Evolutionary conservation across 352 stramenopile species (phyloP).

Genomic region (Globisporangium radiosum): DNA sequence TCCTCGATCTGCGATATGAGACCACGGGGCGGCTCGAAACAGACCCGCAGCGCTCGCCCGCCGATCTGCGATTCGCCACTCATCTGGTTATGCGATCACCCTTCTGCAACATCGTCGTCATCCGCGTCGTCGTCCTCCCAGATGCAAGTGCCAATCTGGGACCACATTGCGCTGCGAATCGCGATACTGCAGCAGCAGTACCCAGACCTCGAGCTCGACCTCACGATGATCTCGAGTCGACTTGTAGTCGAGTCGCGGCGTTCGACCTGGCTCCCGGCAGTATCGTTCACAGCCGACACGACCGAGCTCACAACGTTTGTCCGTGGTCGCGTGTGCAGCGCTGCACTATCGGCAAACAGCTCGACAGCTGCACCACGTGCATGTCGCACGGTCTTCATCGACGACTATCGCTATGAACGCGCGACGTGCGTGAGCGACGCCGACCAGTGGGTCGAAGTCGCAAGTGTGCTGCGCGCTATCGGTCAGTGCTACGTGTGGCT

Average conservation of each 20-base stretch:
- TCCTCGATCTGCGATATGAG: conserved; percentile 19
- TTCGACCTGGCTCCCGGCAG: background rate
- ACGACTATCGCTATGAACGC: conserved; percentile 56
- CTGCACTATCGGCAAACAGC: too few species aligned
- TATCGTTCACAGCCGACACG: conserved; percentile 7
- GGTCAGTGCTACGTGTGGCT: conserved; percentile 45
- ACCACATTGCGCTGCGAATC: conserved; percentile 25
- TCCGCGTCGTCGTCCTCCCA: background rate
- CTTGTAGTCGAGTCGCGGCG: conserved; percentile 13
- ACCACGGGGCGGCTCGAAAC: background rate
- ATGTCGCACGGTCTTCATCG: conserved; percentile 24
- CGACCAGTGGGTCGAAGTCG: conserved; percentile 23
- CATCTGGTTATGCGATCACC: conserved; percentile 22
- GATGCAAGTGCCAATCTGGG: conserved; percentile 16
- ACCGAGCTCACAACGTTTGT: conserved; percentile 28
- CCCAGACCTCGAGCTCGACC: conserved; percentile 21
- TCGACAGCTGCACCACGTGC: conserved; percentile 7
- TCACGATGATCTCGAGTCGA: conserved; percentile 18
- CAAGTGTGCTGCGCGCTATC: conserved; percentile 21
- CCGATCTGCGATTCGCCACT: conserved; percentile 6
- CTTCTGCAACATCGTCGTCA: conserved; percentile 5
- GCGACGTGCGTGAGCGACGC: conserved; percentile 27
- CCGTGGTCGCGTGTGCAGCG: conserved; percentile 12
- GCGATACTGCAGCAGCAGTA: conserved; percentile 16
- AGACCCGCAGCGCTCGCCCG: background rate